These are phyloP conservation scores for Saccharomyces hybrid DNA, from an alignment of 1,139 yeast species.

Conservation along the genomic window DNA sequence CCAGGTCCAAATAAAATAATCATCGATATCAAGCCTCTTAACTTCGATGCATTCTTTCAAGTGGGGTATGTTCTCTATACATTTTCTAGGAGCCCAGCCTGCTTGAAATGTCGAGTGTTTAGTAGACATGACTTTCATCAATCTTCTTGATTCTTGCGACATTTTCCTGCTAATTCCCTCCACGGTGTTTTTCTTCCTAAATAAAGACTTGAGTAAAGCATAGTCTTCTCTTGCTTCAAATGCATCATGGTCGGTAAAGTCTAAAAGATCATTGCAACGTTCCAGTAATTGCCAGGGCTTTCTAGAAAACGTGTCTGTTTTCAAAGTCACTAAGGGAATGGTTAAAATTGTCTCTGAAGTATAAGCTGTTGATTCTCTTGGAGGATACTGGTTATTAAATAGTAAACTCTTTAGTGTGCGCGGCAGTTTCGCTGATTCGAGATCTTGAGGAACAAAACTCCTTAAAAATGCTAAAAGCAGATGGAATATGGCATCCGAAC, in stretches of 20 bases:
- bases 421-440: slow-evolving; percentile 47
- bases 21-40: slow-evolving; percentile 65
- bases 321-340: slow-evolving; percentile 62
- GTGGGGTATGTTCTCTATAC: slow-evolving; percentile 12
- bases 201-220: slow-evolving; percentile 63
- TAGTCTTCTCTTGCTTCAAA: slow-evolving; percentile 75
- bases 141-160: slow-evolving; percentile 66
- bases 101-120: slow-evolving; percentile 38
- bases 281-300: slow-evolving; percentile 45
- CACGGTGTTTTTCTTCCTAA: slow-evolving; percentile 46
- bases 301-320: slow-evolving; percentile 54
- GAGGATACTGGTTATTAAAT: slow-evolving; percentile 62
- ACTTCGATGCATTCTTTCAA: slow-evolving; percentile 37
- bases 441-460: slow-evolving; percentile 66
- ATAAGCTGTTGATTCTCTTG: slow-evolving; percentile 37
- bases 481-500: slow-evolving; percentile 83
- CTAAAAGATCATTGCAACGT: slow-evolving; percentile 51
- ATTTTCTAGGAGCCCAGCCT: slow-evolving; percentile 34
- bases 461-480: slow-evolving; percentile 68
- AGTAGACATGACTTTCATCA: slow-evolving; percentile 52
- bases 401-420: slow-evolving; percentile 55
- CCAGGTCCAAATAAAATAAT: slow-evolving; percentile 91
- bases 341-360: slow-evolving; percentile 42
- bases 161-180: slow-evolving; percentile 55
- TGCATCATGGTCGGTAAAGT: slow-evolving; percentile 61